Conservation (phyloP, 257 asterid species). For the Leptodermis oblonga region DNA sequence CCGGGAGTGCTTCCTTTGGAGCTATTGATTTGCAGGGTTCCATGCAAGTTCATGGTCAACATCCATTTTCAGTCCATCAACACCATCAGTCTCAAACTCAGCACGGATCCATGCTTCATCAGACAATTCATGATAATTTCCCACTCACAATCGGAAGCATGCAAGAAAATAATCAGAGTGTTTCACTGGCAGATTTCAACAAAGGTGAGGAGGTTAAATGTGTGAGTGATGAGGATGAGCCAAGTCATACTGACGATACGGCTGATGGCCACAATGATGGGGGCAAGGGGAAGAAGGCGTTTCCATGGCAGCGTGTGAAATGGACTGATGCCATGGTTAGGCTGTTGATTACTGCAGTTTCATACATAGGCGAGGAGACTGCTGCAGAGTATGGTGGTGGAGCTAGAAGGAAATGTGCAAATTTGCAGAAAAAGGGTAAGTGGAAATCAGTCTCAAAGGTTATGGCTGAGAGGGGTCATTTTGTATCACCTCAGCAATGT, state of each 20-base stretch:
- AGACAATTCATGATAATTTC: conserved; percentile 40
- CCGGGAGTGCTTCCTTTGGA: conserved; percentile 40
- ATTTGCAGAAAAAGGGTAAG: conserved; percentile 68
- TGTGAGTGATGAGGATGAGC: conserved; percentile 71
- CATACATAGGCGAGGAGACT: conserved; percentile 65
- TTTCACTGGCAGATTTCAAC: conserved; percentile 33
- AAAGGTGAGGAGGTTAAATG: conserved; percentile 44
- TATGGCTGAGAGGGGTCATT: conserved; percentile 82
- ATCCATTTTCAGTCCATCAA: conserved; percentile 27
- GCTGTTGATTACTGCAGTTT: conserved; percentile 65
- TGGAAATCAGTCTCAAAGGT: conserved; percentile 83
- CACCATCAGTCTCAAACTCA: conserved; percentile 27
- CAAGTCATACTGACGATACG: conserved; percentile 47
- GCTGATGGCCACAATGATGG: conserved; percentile 30
- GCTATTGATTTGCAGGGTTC: conserved; percentile 52
- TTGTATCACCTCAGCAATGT: conserved; percentile 87
- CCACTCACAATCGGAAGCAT: conserved; percentile 49
- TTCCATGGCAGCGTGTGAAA: conserved; percentile 56
- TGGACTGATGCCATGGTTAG: conserved; percentile 64
- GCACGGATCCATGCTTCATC: conserved; percentile 38
- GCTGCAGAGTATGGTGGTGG: conserved; percentile 39
- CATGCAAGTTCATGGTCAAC: conserved; percentile 41
- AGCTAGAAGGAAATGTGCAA: conserved; percentile 40
- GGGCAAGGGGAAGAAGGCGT: conserved; percentile 46
- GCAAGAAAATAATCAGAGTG: conserved; percentile 39